phyloP scores from a whole-genome alignment of 2,329 filamentous ascomycete genomes.

The Thielaviopsis punctulata region DNA sequence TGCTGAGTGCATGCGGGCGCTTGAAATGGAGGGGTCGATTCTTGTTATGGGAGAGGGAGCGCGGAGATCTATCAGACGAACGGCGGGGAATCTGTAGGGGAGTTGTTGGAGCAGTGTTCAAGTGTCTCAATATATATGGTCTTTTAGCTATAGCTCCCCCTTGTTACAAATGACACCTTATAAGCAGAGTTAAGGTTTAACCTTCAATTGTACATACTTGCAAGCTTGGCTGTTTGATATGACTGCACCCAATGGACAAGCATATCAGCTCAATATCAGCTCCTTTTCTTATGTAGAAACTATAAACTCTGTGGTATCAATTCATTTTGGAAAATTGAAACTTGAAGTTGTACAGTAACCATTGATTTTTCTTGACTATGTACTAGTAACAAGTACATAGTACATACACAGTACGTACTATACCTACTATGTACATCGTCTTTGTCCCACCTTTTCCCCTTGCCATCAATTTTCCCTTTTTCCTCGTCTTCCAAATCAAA shows the following conservation, averaged over 20 bases:
- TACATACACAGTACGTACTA: background rate
- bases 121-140: background rate
- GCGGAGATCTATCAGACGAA: slow-evolving; percentile 46
- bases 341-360: no score
- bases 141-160: slow-evolving; percentile 14
- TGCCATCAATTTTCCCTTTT: background rate
- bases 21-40: slow-evolving; percentile 74
- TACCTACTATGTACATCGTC: no score
- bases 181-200: background rate
- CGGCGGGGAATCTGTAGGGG: background rate
- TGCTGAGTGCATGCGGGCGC: slow-evolving; percentile 55
- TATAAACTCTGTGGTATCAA: no score
- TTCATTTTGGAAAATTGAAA: no score
- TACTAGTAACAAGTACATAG: no score
- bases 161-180: background rate
- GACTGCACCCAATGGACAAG: no score
- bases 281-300: no score
- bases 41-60: slow-evolving; percentile 72
- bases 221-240: background rate
- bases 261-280: no score
- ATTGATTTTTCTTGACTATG: background rate
- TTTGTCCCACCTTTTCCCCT: background rate
- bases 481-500: background rate
- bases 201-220: background rate
- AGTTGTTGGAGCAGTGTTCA: background rate